Evolutionary conservation across 345 rosid species (phyloP).

Genomic region (Excoecaria cochinchinensis): DNA sequence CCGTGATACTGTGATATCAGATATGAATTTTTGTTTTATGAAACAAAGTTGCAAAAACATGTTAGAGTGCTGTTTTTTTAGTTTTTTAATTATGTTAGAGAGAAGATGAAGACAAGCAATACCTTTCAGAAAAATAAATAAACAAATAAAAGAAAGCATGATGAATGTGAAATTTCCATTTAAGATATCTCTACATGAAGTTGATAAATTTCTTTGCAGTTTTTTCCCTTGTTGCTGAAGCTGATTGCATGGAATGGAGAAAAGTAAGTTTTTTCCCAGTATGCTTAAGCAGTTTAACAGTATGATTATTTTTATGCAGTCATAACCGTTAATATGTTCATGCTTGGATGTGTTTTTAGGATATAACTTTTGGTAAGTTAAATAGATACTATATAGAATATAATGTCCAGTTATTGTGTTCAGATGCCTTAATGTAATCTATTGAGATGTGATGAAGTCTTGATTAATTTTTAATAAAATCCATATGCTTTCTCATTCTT

Average conservation of each 20-base stretch:
- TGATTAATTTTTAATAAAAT: not conserved
- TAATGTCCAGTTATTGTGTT: not conserved
- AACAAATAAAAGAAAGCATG: not conserved
- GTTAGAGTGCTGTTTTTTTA: slow-evolving; percentile 3
- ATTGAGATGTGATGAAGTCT: slow-evolving; percentile 3
- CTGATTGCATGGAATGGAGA: slow-evolving; percentile 93
- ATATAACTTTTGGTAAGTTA: not conserved
- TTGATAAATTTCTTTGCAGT: slow-evolving; percentile 47
- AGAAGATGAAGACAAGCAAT: not conserved
- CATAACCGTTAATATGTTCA: not conserved
- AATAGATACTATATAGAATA: not conserved
- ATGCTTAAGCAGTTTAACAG: not conserved
- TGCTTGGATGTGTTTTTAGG: not conserved
- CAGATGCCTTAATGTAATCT: not conserved
- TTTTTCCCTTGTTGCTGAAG: slow-evolving; percentile 90
- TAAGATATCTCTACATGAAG: slow-evolving; percentile 5
- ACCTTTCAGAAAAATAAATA: not conserved
- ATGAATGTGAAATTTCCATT: not conserved
- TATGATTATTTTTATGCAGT: not conserved
- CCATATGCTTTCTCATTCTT: not conserved
- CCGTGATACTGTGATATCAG: not conserved
- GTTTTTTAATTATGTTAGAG: not conserved
- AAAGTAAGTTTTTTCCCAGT: slow-evolving; percentile 50
- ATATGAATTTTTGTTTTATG: not conserved
- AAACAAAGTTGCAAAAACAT: not conserved